Evolutionary conservation across 257 asterid genomes (phyloP).

Genomic region (Forsythia viridissima): DNA sequence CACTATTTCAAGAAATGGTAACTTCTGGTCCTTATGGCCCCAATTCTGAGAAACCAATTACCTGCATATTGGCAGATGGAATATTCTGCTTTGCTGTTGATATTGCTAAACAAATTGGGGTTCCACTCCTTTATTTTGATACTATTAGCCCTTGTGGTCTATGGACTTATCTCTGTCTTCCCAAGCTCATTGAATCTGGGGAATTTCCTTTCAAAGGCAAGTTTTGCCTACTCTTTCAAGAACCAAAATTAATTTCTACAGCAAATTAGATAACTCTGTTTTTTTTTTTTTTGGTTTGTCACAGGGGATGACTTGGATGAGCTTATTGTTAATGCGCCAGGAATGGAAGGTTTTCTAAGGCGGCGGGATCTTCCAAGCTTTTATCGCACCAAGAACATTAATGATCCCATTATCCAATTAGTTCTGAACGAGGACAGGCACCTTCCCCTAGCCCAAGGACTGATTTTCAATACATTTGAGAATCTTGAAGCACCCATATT

Average conservation of each 20-base stretch:
- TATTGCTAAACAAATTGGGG: constrained; percentile 31
- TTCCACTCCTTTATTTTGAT: constrained; percentile 51
- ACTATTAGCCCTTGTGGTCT: constrained; percentile 62
- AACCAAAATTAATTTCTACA: not conserved
- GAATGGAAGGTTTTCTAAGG: constrained; percentile 59
- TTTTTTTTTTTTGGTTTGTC: not conserved
- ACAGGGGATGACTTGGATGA: constrained; percentile 53
- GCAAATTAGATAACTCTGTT: not conserved
- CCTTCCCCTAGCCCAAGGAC: constrained; percentile 53
- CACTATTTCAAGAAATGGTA: constrained; percentile 44
- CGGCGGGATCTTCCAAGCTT: constrained; percentile 76
- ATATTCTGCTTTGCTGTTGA: constrained; percentile 45
- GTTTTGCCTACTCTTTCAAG: not conserved
- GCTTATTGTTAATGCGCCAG: constrained; percentile 36
- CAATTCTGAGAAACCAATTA: constrained; percentile 29
- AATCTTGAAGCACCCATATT: constrained; percentile 53
- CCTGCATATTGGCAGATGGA: constrained; percentile 60
- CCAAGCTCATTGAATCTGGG: constrained; percentile 56
- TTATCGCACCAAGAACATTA: constrained; percentile 36
- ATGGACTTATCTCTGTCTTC: constrained; percentile 58
- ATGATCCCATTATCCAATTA: constrained; percentile 23
- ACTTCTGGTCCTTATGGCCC: constrained; percentile 15
- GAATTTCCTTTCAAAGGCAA: constrained; percentile 62
- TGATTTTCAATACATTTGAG: constrained; percentile 75
- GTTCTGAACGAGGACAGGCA: constrained; percentile 36